Evolutionary conservation across 2,329 filamentous ascomycete species (phyloP), one percentile per base, ranked within the genome.

Genomic region (Periconia digitata): DNA sequence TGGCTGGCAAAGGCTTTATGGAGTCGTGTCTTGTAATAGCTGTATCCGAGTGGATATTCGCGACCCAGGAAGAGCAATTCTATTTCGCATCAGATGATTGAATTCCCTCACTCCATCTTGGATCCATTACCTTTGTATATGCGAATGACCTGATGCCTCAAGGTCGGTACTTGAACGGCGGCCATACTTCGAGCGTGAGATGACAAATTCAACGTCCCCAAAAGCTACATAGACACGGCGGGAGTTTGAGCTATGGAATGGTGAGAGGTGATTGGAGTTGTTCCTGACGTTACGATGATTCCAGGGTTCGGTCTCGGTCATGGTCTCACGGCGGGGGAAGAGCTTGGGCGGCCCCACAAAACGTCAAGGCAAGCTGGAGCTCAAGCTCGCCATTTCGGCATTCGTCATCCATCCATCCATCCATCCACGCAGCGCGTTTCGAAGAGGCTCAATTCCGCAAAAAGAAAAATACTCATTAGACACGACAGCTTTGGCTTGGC

Each of bases 1-100:
- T 95, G 90, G 40, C 84, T 83, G 57, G 85, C 83, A 73, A 97
- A 99, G 1, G 92, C 92, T 51, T 85, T 84, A 74, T 96, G 91
- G 8, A 96, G 76, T 2, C 91, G 84, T 7, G 84, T 82, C 10
- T 87, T 84, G 69, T 95, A 96, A 74, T 92, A 96, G 23, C 78
- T 74, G 74, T 84, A 95, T 40, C 94, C 94, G 15, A 88, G 78
- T 1, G 94, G 92, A 63, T 97, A 97, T 49, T 92, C 87, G 47
- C 86, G 84, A 27, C 92, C 91, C 13, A 97, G 79, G 62, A 87
- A 85, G 37, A 99, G 80, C 10, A 96, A 83, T 63, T 96, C 91
- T 95, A 37, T 15, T 24, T n/a, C 12, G 8, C 39, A 40, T 60
- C 22, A 59, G 46, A 12, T 38, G 17, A 38, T 27, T 16, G 8